A percentile compares a stretch with the other conserved stretches of the same genome.
Conservation (phyloP, 2,329 filamentous ascomycete species). For the Furcasterigmium furcatum region DNA sequence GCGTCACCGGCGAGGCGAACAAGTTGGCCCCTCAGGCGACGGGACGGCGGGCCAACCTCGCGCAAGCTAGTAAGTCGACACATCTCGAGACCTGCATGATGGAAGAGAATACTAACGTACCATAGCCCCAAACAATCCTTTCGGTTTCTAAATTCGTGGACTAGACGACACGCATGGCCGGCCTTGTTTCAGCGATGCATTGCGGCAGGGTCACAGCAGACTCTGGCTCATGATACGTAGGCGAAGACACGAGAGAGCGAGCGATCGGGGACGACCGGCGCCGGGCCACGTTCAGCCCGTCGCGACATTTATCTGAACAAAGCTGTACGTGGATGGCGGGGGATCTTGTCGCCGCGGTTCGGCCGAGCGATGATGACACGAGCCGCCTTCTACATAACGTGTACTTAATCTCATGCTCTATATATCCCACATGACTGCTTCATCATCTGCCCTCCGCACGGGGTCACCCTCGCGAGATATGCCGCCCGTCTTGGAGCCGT, state of each 20-base stretch:
- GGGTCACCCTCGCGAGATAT: too few species aligned
- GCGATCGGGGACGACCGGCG: too few species aligned
- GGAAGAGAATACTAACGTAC: slow-evolving; percentile 11
- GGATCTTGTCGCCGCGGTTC: too few species aligned
- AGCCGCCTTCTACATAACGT: not conserved
- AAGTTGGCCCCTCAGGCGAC: slow-evolving; percentile 84
- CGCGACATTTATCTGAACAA: not conserved
- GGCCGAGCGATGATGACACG: not conserved
- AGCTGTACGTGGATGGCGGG: not conserved
- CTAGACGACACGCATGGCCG: not conserved
- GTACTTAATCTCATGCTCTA: not conserved
- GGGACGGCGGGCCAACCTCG: slow-evolving; percentile 83
- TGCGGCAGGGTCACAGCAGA: too few species aligned
- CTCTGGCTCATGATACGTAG: too few species aligned
- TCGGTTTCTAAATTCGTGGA: slow-evolving; percentile 39
- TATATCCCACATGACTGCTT: not conserved
- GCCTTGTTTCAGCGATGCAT: not conserved
- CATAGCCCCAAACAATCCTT: slow-evolving; percentile 50
- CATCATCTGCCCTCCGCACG: not conserved
- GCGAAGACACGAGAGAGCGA: too few species aligned
- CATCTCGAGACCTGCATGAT: not conserved
- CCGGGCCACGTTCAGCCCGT: too few species aligned
- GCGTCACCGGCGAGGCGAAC: slow-evolving; percentile 68
- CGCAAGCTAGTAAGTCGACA: slow-evolving; percentile 85
- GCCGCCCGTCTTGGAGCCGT: too few species aligned